These are phyloP conservation scores for Hirschfeldia incana DNA, from an alignment of 345 rosid species.

Conservation along the genomic window DNA sequence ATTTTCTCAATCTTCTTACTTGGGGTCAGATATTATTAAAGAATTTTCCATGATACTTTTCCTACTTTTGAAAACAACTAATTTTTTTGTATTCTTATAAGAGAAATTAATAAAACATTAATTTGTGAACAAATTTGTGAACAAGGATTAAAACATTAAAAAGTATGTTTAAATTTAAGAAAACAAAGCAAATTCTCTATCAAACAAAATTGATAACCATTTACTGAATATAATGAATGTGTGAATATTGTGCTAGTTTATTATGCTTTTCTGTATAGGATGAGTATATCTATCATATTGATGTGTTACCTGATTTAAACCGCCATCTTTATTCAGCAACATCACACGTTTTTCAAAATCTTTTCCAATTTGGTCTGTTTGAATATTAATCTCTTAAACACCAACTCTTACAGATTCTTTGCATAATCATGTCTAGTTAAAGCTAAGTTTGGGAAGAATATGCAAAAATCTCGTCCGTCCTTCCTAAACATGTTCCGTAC, in stretches of 20 bases:
- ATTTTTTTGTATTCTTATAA: neutral
- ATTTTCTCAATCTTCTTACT: neutral
- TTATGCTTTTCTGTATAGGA: too few relatives aligned
- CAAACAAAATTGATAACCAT: neutral
- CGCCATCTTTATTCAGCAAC: conserved; percentile 16
- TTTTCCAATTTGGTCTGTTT: conserved; percentile 10
- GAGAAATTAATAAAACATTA: too few relatives aligned
- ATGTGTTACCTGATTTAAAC: neutral
- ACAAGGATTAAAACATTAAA: neutral
- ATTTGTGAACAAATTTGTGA: neutral
- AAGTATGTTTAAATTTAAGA: neutral
- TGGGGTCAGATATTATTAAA: too few relatives aligned
- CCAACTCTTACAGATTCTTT: neutral
- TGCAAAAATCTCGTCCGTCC: neutral
- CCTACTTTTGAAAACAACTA: neutral
- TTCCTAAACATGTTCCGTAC: neutral
- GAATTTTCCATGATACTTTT: neutral
- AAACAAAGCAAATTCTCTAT: too few relatives aligned
- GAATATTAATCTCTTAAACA: neutral
- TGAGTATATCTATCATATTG: neutral
- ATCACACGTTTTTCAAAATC: conserved; percentile 28
- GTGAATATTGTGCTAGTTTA: too few relatives aligned
- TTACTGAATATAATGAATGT: too few relatives aligned
- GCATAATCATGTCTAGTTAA: neutral
- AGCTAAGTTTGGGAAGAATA: neutral